Evolutionary conservation across 306 rosid species (phyloP), one percentile per base, ranked within the genome.

Genomic region (Sicyos edulis): DNA sequence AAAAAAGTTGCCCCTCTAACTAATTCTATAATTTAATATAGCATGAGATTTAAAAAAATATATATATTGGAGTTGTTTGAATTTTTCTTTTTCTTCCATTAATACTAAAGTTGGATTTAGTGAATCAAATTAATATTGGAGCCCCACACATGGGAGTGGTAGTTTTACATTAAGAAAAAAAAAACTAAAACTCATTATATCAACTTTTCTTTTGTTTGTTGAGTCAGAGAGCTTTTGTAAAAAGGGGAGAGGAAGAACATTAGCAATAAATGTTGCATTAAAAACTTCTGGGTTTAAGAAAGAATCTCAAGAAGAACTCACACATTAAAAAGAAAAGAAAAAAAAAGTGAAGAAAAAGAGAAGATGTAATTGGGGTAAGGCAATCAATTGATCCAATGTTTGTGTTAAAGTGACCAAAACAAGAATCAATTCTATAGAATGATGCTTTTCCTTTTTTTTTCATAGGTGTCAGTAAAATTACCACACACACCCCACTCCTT

Each of bases 311-410:
- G 32, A 26, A 26, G 32, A 26, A 26, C 32, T 26, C 32, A 26
- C 32, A 26, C 32, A 26, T 3, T 2, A 37, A 37, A 37, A 6
- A 6, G 8, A 37, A 37, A 37, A 37, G 42, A 37, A 37, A 37
- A 37, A 6, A 4, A 37, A 37, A 37, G 8, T 4, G 4, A 37
- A 37, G 26, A 63, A 64, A 65, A 65, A 44, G 34, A 40, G 20
- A 65, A 65, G 54, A 10, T 65, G 71, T 44, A 0, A n/a, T 65
- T 65, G 54, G 54, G n/a, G 15, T 26, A 42, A 44, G 34, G 71
- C 71, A 47, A 47, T 67, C 72, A 67, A 47, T 67, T 47, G 56
- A 47, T 20, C 72, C 72, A 21, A 47, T 47, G 56, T 40, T 67
- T 47, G 20, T 21, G 21, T 49, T 22, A 47, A 45, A 67, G 72